A percentile compares a stretch with the other conserved stretches of the same genome.
phyloP scores from a whole-genome alignment of 352 stramenopile species.

The Paralagenidium karlingii region DNA sequence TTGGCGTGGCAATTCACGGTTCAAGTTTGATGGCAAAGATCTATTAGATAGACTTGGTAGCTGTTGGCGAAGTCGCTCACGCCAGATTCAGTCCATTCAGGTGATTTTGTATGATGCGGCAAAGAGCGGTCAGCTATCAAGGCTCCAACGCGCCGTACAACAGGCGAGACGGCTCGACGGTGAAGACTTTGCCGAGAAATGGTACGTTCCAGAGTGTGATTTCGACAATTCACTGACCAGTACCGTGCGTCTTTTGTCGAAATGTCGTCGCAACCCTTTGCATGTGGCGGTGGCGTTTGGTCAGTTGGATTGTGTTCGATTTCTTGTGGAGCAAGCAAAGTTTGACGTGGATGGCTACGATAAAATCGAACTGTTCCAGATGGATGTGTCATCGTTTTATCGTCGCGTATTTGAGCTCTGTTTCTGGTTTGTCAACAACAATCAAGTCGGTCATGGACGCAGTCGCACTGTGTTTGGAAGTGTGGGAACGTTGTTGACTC shows the following conservation, averaged over 20 bases:
- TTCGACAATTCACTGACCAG: no score
- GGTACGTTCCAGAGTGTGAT: no score
- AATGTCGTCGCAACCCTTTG: constrained; percentile 54
- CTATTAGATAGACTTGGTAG: no score
- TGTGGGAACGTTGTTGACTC: constrained; percentile 49
- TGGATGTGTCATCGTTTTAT: constrained; percentile 63
- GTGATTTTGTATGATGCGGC: no score
- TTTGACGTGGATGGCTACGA: constrained; percentile 69
- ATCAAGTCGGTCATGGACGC: constrained; percentile 57
- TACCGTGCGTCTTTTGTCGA: no score
- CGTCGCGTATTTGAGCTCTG: no score
- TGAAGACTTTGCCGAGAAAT: constrained; percentile 33
- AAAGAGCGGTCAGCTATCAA: no score
- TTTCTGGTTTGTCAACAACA: constrained; percentile 33
- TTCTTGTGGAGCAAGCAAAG: constrained; percentile 30
- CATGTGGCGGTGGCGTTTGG: constrained; percentile 67
- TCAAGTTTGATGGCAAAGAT: no score
- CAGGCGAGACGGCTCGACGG: constrained; percentile 41
- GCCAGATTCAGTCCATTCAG: constrained; percentile 35
- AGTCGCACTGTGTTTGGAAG: constrained; percentile 36
- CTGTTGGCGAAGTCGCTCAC: no score
- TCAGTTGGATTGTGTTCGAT: constrained; percentile 41
- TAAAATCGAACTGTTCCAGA: constrained; percentile 59
- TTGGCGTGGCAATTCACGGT: constrained; percentile 35
- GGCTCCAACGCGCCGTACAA: constrained; percentile 23